Evolutionary conservation across 1,284 basidiomycete species (phyloP).

Genomic region (Gomphus sp.): DNA sequence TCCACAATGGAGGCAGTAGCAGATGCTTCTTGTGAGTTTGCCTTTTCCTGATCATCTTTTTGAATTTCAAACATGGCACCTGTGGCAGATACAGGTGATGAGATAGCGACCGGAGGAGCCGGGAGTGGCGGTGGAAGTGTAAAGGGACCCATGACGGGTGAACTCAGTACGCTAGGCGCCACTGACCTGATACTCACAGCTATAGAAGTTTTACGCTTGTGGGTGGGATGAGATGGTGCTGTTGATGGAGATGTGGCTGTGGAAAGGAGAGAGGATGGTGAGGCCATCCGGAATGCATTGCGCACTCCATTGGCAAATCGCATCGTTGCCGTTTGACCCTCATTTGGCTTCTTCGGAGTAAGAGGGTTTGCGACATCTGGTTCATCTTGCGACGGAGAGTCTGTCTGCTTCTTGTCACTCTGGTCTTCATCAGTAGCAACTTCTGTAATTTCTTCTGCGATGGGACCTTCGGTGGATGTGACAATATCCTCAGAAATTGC

Average conservation of each 20-base stretch:
- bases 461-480: neutral
- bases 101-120: slow-evolving; percentile 15
- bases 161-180: slow-evolving; percentile 2
- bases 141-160: slow-evolving; percentile 10
- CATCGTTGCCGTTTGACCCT: slow-evolving; percentile 1
- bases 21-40: neutral
- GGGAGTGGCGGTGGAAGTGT: slow-evolving; percentile 18
- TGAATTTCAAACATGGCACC: neutral
- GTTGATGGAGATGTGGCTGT: neutral
- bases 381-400: neutral
- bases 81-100: neutral
- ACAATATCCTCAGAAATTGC: neutral
- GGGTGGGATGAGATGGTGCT: neutral
- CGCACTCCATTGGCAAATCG: slow-evolving; percentile 8
- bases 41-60: slow-evolving; percentile 3
- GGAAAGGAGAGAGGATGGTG: slow-evolving; percentile 1
- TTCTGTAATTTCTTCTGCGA: neutral
- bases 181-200: slow-evolving; percentile 2
- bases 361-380: neutral
- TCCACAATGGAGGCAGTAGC: slow-evolving; percentile 1
- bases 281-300: slow-evolving; percentile 1
- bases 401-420: neutral
- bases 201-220: slow-evolving; percentile 7
- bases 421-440: neutral
- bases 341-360: slow-evolving; percentile 5